These are phyloP conservation scores for Trametes versicolor DNA, from an alignment of 1,284 basidiomycete genomes.

Conservation along the genomic window DNA sequence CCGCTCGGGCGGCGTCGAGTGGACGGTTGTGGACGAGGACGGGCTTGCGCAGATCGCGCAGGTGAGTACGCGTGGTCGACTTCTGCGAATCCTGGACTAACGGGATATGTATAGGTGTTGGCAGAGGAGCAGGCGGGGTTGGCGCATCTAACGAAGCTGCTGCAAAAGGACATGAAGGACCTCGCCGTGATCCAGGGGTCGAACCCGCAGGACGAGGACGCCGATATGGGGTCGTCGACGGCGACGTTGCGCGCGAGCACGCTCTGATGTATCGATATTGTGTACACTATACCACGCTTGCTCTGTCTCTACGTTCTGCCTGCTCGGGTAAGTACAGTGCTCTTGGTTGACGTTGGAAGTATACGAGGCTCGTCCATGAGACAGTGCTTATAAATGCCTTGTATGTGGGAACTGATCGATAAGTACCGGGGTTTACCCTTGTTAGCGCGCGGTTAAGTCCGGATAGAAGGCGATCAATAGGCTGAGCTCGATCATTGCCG, in stretches of 20 bases:
- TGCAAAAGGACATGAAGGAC: conserved; percentile 76
- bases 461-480: conserved; percentile 19
- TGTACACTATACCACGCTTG: conserved; percentile 23
- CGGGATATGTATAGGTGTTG: conserved; percentile 62
- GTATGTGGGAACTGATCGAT: neutral
- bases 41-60: conserved; percentile 81
- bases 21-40: conserved; percentile 89
- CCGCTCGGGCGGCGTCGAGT: conserved; percentile 63
- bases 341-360: neutral
- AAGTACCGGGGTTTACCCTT: neutral
- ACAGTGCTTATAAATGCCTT: neutral
- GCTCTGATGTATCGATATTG: conserved; percentile 41
- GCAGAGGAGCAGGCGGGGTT: conserved; percentile 84
- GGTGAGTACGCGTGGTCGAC: conserved; percentile 51
- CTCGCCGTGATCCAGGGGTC: conserved; percentile 75
- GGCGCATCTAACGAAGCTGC: conserved; percentile 79
- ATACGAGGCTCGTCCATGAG: neutral
- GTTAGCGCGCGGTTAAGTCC: neutral
- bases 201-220: conserved; percentile 48
- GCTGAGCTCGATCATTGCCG: conserved; percentile 16
- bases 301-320: neutral
- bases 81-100: neutral
- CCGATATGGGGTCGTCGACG: conserved; percentile 43
- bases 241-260: conserved; percentile 50
- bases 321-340: neutral